Base-by-base conservation (phyloP, 129 eudicot species). In the Pseudognaphalium luteoalbum region DNA sequence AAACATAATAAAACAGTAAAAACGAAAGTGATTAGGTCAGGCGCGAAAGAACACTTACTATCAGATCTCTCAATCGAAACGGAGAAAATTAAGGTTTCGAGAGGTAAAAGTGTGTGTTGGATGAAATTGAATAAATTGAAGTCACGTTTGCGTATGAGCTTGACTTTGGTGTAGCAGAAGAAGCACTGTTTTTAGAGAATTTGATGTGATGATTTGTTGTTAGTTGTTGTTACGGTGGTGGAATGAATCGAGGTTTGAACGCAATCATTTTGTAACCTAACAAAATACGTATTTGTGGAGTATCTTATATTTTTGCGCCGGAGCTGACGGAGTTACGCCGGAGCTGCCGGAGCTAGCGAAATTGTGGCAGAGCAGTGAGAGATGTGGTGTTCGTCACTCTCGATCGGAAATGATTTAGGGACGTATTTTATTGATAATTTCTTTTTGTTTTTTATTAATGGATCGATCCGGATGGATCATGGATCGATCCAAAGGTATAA, bases 41-140 rank as follows among this genome's bases (percentile, higher is more conserved):
- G 80, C 58, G 83, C 67, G 6, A 16, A 39, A 73, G 79, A 47
- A 12, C 74, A 78, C 16, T 39, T 47, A 32, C 70, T 56, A 73
- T 39, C 70, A 44, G 84, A 80, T 80, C 84, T 80, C 57, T 80
- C 84, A 80, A 80, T 80, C 15, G 64, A 32, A 30, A 73, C 54
- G 56, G 77, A 15, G 37, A 73, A 61, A 73, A 58, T 42, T 67
- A 67, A 80, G 84, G 80, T 74, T 80, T 59, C 35, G 35, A 58
- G 62, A 73, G 68, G 14, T 35, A 51, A 17, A 42, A 15, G n/a
- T 32, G 52, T 54, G 67, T 11, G 67, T 22, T 20, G 1, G 22
- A 7, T 4, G 28, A 11, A 34, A 76, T 75, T 16, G 1, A 56
- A 15, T 41, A 15, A 37, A 69, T 15, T 78, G 64, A 63, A 62